A percentile compares a stretch with the other conserved stretches of the same genome.
Conservation (phyloP, 2,329 filamentous ascomycete species). For the Venturia oleaginea region DNA sequence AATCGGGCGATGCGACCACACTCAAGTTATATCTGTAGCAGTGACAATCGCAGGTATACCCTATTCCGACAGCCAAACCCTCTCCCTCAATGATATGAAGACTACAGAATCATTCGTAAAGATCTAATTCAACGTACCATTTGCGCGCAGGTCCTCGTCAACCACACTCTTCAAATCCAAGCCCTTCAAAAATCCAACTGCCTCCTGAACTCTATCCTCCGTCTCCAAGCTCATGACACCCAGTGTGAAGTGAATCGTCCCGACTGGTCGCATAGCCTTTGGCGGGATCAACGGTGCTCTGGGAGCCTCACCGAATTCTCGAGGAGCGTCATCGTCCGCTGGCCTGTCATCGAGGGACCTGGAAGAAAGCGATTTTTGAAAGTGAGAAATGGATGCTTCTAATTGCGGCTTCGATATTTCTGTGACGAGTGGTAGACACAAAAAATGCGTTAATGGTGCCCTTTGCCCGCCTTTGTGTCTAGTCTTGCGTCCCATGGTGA, state of each 20-base stretch:
- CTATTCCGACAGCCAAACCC: no score
- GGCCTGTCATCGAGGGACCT: background rate
- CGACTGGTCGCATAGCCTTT: slow-evolving; percentile 63
- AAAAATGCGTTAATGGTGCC: slow-evolving; percentile 57
- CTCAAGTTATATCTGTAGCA: no score
- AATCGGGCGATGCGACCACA: no score
- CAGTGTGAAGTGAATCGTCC: slow-evolving; percentile 76
- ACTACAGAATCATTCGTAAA: no score
- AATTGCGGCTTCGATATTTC: slow-evolving; percentile 54
- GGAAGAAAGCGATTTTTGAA: slow-evolving; percentile 46
- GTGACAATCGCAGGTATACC: no score
- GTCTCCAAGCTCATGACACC: slow-evolving; percentile 68
- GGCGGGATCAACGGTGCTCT: slow-evolving; percentile 45
- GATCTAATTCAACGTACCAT: background rate
- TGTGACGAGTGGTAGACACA: slow-evolving; percentile 65
- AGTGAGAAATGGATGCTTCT: slow-evolving; percentile 49
- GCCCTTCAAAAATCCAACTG: slow-evolving; percentile 25
- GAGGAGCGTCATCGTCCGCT: background rate
- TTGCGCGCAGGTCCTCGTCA: background rate
- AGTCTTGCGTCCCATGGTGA: slow-evolving; percentile 1
- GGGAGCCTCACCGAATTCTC: slow-evolving; percentile 20
- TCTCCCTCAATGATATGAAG: no score
- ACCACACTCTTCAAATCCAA: slow-evolving; percentile 37
- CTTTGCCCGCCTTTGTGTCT: slow-evolving; percentile 4
- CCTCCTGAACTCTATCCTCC: background rate